Conservation (phyloP, 768 basidiomycete species). For the Cantharellus cinnabarinus region DNA sequence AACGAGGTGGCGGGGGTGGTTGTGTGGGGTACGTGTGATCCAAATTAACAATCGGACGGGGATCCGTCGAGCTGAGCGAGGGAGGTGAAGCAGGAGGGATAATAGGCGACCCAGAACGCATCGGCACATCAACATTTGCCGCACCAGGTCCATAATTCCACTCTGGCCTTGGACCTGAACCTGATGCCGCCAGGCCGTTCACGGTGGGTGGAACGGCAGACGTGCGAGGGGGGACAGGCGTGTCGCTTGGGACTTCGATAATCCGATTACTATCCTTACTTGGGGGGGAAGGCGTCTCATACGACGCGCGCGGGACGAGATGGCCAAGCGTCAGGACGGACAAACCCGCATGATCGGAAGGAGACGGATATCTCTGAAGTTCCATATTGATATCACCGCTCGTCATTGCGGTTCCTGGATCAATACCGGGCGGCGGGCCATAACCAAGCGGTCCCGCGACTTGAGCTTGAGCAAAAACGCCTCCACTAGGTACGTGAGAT, state of each 20-base stretch:
- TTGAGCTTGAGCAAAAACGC: not conserved
- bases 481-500: not conserved
- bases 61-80: not conserved
- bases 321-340: not conserved
- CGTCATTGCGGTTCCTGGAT: not conserved
- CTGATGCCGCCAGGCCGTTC: too few relatives aligned
- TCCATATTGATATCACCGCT: not conserved
- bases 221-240: not conserved
- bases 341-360: not conserved
- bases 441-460: not conserved
- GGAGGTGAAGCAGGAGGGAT: not conserved
- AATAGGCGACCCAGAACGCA: not conserved
- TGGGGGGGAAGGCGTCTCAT: not conserved
- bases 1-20: not conserved
- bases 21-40: not conserved
- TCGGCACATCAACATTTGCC: not conserved
- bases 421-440: not conserved
- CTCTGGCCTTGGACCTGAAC: not conserved
- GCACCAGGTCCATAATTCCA: not conserved
- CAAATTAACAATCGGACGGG: not conserved
- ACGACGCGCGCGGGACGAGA: not conserved
- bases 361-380: not conserved
- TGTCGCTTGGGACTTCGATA: not conserved
- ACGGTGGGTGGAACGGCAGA: not conserved
- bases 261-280: not conserved